Base-by-base conservation (phyloP, 164 flowering plant genomes). In the Nymphaea thermarum region DNA sequence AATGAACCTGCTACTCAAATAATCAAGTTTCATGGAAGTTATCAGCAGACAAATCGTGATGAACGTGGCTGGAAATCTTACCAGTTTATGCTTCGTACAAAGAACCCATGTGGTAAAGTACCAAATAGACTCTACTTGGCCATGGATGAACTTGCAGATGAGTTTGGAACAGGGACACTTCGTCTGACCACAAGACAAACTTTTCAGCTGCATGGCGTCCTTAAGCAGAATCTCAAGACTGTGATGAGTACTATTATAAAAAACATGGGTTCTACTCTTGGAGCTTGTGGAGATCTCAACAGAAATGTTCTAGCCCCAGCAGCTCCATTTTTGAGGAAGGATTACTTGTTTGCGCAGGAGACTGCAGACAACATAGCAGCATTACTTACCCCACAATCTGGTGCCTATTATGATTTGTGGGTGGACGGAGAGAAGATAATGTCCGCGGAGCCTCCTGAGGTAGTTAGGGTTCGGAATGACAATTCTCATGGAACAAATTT, bases 261-360 rank as follows among this genome's bases (percentile, higher is more conserved):
- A 69, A 84, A 68, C 73, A 95, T 92, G 99, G 97, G 97, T 12
- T 92, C 97, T 42, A 95, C 97, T 64, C 94, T 95, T 78, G 99
- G 99, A 74, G 99, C 99, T 10, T 94, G 99, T 71, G 99, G 99
- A 62, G 99, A 95, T 79, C 86, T 95, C 44, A 95, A 95, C 74
- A 82, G 99, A 74, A 95, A 95, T 74, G 99, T 95, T 70, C 93
- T 95, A 80, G 99, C 98, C 75, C 99, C 99, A 65, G 90, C 99
- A 70, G 99, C 99, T n/a, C 98, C 98, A 57, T 67, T 84, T 76
- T 71, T 64, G 3, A 85, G 83, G 66, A 90, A 90, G 80, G 99
- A 92, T 77, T 95, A 92, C 71, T 60, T 85, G 16, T 84, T 92
- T 80, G 98, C 98, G 3, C 98, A 90, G 76, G 71, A 92, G 77